These are phyloP conservation scores for Spinacia oleracea DNA, from an alignment of 179 eudicot species.

Conservation along the genomic window DNA sequence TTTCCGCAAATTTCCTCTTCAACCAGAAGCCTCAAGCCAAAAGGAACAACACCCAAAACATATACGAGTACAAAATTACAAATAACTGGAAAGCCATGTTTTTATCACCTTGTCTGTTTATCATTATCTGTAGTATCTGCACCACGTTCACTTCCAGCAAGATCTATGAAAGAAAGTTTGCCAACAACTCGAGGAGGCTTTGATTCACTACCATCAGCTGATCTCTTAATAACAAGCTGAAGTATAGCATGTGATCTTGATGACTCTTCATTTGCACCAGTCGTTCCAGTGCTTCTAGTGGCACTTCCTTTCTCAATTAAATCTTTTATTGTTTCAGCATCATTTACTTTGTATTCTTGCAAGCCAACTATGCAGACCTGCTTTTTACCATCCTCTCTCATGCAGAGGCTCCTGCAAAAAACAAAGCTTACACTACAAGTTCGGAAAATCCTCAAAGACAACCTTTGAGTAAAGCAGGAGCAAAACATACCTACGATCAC, in stretches of 20 bases:
- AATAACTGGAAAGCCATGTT: not conserved
- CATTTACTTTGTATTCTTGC: slow-evolving; percentile 80
- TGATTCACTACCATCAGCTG: slow-evolving; percentile 66
- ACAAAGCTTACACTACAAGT: not conserved
- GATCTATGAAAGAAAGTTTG: slow-evolving; percentile 95
- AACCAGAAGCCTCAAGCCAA: slow-evolving; percentile 7
- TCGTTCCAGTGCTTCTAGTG: slow-evolving; percentile 94
- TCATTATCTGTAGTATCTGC: slow-evolving; percentile 99
- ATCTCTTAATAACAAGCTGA: slow-evolving; percentile 82
- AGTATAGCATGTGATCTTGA: slow-evolving; percentile 98
- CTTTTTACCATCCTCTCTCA: slow-evolving; percentile 95
- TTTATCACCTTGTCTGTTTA: slow-evolving; percentile 78
- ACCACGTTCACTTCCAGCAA: slow-evolving; percentile 99
- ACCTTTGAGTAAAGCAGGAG: not conserved
- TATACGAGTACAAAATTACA: not conserved
- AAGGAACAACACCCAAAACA: not conserved
- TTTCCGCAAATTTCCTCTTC: not conserved
- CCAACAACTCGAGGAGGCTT: slow-evolving; percentile 84
- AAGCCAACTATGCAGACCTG: slow-evolving; percentile 98
- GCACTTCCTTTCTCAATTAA: slow-evolving; percentile 90
- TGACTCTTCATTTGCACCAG: slow-evolving; percentile 99
- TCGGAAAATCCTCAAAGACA: not conserved
- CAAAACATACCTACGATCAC: slow-evolving; percentile 72
- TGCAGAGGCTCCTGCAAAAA: slow-evolving; percentile 64
- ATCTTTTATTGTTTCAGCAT: slow-evolving; percentile 74